These are phyloP conservation scores for Acrocalymma vagum DNA, from an alignment of 2,329 filamentous ascomycete genomes.

Conservation along the genomic window DNA sequence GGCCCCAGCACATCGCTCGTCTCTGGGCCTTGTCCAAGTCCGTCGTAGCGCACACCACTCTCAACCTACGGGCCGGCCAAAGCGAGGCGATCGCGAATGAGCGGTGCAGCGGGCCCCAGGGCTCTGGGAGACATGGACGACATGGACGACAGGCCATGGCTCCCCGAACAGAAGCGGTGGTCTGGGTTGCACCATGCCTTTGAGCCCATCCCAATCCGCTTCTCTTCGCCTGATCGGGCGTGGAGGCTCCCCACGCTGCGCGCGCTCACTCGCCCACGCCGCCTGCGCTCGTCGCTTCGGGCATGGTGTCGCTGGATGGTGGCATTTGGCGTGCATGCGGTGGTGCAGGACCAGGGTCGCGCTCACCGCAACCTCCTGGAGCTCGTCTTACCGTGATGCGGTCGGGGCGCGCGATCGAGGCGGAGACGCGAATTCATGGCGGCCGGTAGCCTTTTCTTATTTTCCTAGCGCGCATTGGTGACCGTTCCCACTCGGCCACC, in stretches of 20 bases:
- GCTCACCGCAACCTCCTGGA: slow-evolving; percentile 44
- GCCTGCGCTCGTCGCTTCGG: slow-evolving; percentile 26
- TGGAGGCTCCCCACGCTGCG: slow-evolving; percentile 25
- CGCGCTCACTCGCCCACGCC: slow-evolving; percentile 29
- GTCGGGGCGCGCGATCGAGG: slow-evolving; percentile 50
- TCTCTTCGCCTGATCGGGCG: slow-evolving; percentile 34
- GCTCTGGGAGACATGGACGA: slow-evolving; percentile 21
- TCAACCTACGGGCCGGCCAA: slow-evolving; percentile 23
- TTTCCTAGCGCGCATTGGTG: slow-evolving; percentile 48
- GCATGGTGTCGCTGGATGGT: slow-evolving; percentile 27
- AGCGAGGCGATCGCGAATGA: slow-evolving; percentile 35
- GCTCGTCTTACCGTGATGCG: slow-evolving; percentile 38
- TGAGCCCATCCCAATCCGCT: slow-evolving; percentile 36
- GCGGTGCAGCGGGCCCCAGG: slow-evolving; percentile 19
- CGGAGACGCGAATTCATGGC: slow-evolving; percentile 39
- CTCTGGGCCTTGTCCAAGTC: slow-evolving; percentile 3
- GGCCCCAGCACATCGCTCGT: neutral
- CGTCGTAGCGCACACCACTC: slow-evolving; percentile 2
- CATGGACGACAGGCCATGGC: slow-evolving; percentile 18
- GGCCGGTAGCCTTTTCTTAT: slow-evolving; percentile 42
- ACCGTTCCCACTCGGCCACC: slow-evolving; percentile 44
- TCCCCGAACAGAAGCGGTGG: slow-evolving; percentile 41
- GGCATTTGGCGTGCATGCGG: too few species aligned
- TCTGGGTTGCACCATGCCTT: slow-evolving; percentile 31
- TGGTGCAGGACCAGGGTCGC: slow-evolving; percentile 33